phyloP scores from a whole-genome alignment of 2,329 filamentous ascomycete species.

The Zasmidium cellare region DNA sequence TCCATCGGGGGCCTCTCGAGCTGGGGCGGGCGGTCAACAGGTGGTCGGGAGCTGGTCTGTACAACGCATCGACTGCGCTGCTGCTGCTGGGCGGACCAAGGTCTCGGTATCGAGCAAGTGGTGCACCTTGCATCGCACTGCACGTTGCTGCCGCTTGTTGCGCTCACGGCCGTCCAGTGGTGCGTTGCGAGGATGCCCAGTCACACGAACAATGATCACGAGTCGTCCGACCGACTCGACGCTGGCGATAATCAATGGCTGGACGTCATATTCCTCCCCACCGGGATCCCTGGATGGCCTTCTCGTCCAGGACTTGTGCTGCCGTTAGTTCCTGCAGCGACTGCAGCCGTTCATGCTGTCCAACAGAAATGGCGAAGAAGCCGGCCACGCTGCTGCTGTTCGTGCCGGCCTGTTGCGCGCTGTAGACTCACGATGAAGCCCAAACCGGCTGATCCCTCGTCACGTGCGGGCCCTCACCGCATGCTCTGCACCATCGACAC shows the following conservation, averaged over 20 bases:
- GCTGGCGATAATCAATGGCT: slow-evolving; percentile 11
- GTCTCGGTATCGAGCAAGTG: slow-evolving; percentile 11
- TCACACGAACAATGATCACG: slow-evolving; percentile 17
- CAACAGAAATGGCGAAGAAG: slow-evolving; percentile 10
- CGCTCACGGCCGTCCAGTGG: slow-evolving; percentile 14
- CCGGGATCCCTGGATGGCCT: slow-evolving; percentile 11
- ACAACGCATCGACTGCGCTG: slow-evolving; percentile 6
- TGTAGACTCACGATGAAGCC: not conserved
- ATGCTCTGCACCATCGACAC: not conserved
- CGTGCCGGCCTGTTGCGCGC: not conserved
- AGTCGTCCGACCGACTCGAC: slow-evolving; percentile 1
- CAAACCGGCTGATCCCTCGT: not conserved
- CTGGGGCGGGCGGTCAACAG: slow-evolving; percentile 4
- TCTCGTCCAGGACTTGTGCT: slow-evolving; percentile 15
- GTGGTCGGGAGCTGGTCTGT: slow-evolving; percentile 14
- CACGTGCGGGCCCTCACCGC: slow-evolving; percentile 3
- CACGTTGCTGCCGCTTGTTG: slow-evolving; percentile 9
- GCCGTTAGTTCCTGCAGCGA: slow-evolving; percentile 17
- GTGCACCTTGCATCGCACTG: slow-evolving; percentile 16
- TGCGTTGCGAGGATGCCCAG: slow-evolving; percentile 16
- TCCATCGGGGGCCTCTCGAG: too few species aligned
- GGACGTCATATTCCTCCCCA: slow-evolving; percentile 11
- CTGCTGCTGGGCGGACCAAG: not conserved
- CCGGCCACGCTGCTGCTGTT: not conserved
- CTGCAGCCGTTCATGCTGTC: slow-evolving; percentile 25